A percentile compares a stretch with the other conserved stretches of the same genome.
Conservation (phyloP, 495 filamentous ascomycete genomes). For the Podospora bellae-mahoneyi region DNA sequence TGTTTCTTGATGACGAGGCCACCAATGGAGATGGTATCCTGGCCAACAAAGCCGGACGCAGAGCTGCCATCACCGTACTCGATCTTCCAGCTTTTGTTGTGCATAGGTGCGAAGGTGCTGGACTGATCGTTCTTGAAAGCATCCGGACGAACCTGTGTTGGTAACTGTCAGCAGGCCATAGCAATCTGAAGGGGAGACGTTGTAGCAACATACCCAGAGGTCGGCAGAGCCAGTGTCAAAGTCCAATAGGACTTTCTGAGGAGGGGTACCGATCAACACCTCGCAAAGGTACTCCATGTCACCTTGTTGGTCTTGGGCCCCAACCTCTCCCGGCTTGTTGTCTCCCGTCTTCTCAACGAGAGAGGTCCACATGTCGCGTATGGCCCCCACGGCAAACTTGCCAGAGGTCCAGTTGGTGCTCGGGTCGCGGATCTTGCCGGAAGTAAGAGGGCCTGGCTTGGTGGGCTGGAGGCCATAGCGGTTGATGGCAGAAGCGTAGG, state of each 20-base stretch:
- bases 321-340: constrained; percentile 50
- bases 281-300: constrained; percentile 67
- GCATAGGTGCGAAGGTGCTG: constrained; percentile 53
- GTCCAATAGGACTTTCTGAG: constrained; percentile 63
- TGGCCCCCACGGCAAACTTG: constrained; percentile 44
- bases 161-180: not conserved
- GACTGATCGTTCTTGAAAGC: constrained; percentile 61
- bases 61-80: constrained; percentile 69
- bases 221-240: constrained; percentile 78
- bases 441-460: constrained; percentile 62
- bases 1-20: constrained; percentile 66
- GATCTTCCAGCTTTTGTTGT: constrained; percentile 62
- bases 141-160: constrained; percentile 34
- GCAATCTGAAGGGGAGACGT: not conserved
- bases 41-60: constrained; percentile 68
- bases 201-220: constrained; percentile 62
- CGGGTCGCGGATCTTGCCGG: constrained; percentile 40
- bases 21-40: constrained; percentile 64
- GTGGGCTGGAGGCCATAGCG: constrained; percentile 71
- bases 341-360: constrained; percentile 50
- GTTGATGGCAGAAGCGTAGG: constrained; percentile 65
- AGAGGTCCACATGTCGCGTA: constrained; percentile 40
- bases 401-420: constrained; percentile 30
- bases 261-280: constrained; percentile 64
- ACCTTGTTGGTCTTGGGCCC: constrained; percentile 71